Base-by-base conservation (phyloP, 192 early-diverging fungal genomes). In the Diversispora epigaea region DNA sequence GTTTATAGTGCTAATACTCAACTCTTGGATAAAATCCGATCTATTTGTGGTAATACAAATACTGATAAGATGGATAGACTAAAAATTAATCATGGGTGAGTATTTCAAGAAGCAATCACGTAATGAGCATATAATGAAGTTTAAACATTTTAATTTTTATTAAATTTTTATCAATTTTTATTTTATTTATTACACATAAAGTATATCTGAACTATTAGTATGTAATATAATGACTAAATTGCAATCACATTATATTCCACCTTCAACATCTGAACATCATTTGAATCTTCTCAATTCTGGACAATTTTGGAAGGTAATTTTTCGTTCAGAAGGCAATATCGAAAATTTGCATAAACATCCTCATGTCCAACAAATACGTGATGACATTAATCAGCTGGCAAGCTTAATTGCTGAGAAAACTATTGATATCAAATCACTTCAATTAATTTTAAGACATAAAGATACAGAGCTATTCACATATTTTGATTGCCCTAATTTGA, bases 221-320 rank as follows among this genome's bases (percentile, higher is more conserved):
- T 54, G 50, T 0, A 11, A 12, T 54, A 54, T 54, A 17, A 10
- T 54, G 14, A 54, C 50, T 54, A 17, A 17, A 17, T 54, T 54
- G 10, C 14, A 54, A 12, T 17, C 2, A 4, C 50, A 54, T 4
- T 17, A 11, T 4, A 4, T 17, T 14, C 50, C 12, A 54, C 12
- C n/a, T 54, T 0, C 12, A 17, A 54, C 6, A 17, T 17, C 50
- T 54, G 50, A 54, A 10, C 50, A 54, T 8, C 56, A 74, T 47
- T n/a, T 60, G 39, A 14, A 8, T 2, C 54, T 74, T 58, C 44
- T 74, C 15, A 40, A 32, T 64, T 21, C 50, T 44, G 32, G 32
- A 8, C 68, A 60, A n/a, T 74, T 58, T 74, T 74, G 73, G 73
- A 40, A 60, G 17, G 22, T 39, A 7, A 46, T 74, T 9, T 60